These are phyloP conservation scores for Penicillium sp. DNA, from an alignment of 2,329 filamentous ascomycete species.

Conservation along the genomic window DNA sequence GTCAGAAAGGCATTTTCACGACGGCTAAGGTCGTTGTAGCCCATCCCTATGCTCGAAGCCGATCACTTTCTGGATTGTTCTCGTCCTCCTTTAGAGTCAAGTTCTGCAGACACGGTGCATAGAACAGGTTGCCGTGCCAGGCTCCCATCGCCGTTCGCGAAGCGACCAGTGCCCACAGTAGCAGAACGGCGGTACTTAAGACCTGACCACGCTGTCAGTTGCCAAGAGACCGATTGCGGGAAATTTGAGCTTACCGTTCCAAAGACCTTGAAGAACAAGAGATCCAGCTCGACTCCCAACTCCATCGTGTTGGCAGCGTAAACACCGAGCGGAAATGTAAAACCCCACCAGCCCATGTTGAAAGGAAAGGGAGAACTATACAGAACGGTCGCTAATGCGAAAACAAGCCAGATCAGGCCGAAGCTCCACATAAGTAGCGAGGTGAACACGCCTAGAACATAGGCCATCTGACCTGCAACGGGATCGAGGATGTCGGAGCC, in stretches of 20 bases:
- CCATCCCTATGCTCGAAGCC: slow-evolving; percentile 8
- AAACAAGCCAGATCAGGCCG: slow-evolving; percentile 55
- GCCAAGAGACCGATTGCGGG: background rate
- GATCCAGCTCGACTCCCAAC: slow-evolving; percentile 49
- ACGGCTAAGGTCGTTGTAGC: slow-evolving; percentile 16
- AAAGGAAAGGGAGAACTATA: slow-evolving; percentile 48
- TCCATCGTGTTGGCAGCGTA: slow-evolving; percentile 40
- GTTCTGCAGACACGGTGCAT: slow-evolving; percentile 50
- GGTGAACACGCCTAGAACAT: slow-evolving; percentile 56
- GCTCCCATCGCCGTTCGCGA: slow-evolving; percentile 46
- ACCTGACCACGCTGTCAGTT: slow-evolving; percentile 28
- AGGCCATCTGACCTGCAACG: slow-evolving; percentile 54
- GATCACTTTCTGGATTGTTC: slow-evolving; percentile 2
- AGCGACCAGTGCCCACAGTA: slow-evolving; percentile 54
- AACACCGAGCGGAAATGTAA: slow-evolving; percentile 57
- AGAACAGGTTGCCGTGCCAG: slow-evolving; percentile 47
- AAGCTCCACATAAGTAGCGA: slow-evolving; percentile 59
- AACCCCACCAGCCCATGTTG: slow-evolving; percentile 62
- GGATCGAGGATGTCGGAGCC: slow-evolving; percentile 37
- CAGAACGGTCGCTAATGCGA: slow-evolving; percentile 51
- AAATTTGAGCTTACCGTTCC: slow-evolving; percentile 40
- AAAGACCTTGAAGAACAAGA: slow-evolving; percentile 53
- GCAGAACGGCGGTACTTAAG: slow-evolving; percentile 46
- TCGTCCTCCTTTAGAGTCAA: slow-evolving; percentile 24
- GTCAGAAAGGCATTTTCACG: slow-evolving; percentile 25